Conservation (phyloP, 2,329 filamentous ascomycete species). For the Thelonectria olida region DNA sequence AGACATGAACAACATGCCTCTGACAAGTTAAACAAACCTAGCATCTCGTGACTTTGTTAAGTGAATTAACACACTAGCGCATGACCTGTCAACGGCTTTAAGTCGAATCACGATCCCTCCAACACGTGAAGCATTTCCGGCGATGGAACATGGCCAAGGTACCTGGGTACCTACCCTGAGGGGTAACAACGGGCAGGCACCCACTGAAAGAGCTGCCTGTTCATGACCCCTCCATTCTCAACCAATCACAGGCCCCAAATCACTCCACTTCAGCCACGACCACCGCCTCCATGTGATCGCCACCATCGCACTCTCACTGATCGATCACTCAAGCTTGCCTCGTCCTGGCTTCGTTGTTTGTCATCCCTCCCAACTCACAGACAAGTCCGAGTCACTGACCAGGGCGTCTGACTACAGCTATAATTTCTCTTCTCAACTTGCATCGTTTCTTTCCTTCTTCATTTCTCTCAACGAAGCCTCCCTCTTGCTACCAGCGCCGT, state of each 20-base stretch:
- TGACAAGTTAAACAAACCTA: no score
- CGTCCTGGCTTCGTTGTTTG: constrained; percentile 18
- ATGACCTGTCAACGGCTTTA: no score
- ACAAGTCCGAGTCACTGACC: not conserved
- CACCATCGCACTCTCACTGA: constrained; percentile 28
- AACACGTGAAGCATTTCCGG: no score
- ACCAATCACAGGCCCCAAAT: constrained; percentile 33
- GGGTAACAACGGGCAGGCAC: no score
- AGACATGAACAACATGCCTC: no score
- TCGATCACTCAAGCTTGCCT: constrained; percentile 1
- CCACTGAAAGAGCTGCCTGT: constrained; percentile 1
- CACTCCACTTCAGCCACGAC: constrained; percentile 31
- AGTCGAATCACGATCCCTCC: no score
- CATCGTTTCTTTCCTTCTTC: not conserved
- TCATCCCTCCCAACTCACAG: no score
- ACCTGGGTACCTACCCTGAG: no score
- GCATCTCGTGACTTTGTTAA: no score
- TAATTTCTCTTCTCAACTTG: not conserved
- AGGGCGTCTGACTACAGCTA: not conserved
- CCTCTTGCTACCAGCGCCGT: not conserved
- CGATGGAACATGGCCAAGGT: no score
- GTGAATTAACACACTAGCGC: no score
- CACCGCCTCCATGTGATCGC: constrained; percentile 44
- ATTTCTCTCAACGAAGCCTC: not conserved
- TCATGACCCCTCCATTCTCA: constrained; percentile 1